Base-by-base conservation (phyloP, 768 basidiomycete species). In the Tubosaeta brunneosetosa region DNA sequence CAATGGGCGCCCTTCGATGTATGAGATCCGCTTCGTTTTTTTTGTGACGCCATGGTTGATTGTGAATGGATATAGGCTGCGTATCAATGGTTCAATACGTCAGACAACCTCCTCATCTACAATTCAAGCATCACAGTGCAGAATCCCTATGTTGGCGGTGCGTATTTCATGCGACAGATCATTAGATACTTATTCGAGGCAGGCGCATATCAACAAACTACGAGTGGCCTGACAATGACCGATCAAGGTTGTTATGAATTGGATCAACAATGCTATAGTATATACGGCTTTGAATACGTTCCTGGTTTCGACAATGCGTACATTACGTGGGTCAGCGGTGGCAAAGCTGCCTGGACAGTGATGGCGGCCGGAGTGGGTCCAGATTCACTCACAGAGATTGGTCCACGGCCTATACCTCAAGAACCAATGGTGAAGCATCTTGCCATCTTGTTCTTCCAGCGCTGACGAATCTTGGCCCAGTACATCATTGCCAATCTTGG, bases 401-500 rank as follows among this genome's bases (percentile, higher is more conserved):
- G 74, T 10, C 66, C 76, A 2, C 73, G 88, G n/a, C 75, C 80
- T 3, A 72, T 91, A 22, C 72, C 88, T 0, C 75, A 80, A 57
- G 88, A 90, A 56, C 88, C 88, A 1, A 85, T 89, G 83, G 83
- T 41, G 11, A 46, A 10, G 17, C n/a, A n/a, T 6, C 2, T 14
- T 16, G 1, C 17, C 16, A 3, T 17, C 13, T 16, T 31, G 12
- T 17, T 16, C 4, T 17, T 14, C 25, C 8, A n/a, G 40, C 31
- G 29, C 26, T 57, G 47, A 56, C 38, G 16, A 12, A 0, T 29
- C 37, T 38, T 32, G 2, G 19, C 26, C 6, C 52, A 85, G 83
- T 86, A 86, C 50, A 77, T 91, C 65, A 78, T 90, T 51, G 77
- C 79, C 45, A 86, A 88, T 55, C 74, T 87, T 33, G 88, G 86